Base-by-base conservation (phyloP, 2,329 filamentous ascomycete species). In the Aspergillus fijiensis region DNA sequence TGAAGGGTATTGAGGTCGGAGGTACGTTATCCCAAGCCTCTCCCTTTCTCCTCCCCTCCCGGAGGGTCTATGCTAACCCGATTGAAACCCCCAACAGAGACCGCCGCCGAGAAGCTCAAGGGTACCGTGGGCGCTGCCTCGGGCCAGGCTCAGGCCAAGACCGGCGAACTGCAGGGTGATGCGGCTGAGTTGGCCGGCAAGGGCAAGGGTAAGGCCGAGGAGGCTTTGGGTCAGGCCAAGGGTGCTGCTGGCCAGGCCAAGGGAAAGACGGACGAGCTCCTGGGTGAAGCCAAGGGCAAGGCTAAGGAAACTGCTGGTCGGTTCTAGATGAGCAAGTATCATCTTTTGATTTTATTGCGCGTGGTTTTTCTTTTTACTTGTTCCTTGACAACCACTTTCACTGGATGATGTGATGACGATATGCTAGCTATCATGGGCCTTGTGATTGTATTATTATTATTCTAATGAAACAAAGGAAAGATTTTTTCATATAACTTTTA, bases 1-100 rank as follows among this genome's bases (percentile, higher is more conserved):
- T 88, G 23, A 84, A 84, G 75, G 86, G 85, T 50, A 86, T 88
- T 62, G 83, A 89, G 75, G 85, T 80, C 67, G 83, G 84, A 61
- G 81, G 85, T 87, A 82, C 60, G 85, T 72, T 19, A 19, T 19
- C 19, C 19, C 19, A 19, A 19, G 19, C 19, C 19, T 19, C 19
- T 19, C 21, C 16, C n/a, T 6, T 25, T 14, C 23, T 33, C 16
- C 21, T 52, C 59, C 23, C 49, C 16, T 23, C 27, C 21, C 27
- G 27, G 7, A 29, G 27, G 27, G 9, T 10, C 7, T 29, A 29
- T 2, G 27, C 52, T 63, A 47, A 57, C 16, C 23, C 53, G 14
- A 35, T 61, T 12, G 33, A 1, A 4, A 12, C 11, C 45, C 10
- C 49, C 58, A 49, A 21, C 31, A 87, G 85, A 86, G 68, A 65